Base-by-base conservation (phyloP, 192 early-diverging fungal genomes). In the Tieghemiomyces parasiticus region DNA sequence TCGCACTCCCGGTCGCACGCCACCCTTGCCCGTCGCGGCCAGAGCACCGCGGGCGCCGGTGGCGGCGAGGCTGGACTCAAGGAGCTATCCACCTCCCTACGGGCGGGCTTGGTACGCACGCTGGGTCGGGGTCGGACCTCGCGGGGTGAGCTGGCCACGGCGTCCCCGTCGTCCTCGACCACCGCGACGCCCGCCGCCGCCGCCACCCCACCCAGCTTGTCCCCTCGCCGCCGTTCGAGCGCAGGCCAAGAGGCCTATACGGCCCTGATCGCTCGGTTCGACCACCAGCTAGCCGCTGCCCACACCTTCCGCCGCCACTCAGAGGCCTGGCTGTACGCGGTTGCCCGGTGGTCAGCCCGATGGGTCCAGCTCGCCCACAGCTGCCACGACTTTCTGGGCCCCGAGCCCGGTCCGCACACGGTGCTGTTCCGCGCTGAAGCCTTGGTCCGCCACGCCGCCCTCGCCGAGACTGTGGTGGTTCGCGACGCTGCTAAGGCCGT, bases 1-100 rank as follows among this genome's bases (percentile, higher is more conserved):
- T 35, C 9, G 29, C 54, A 56, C 1, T 56, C 54, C 54, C 29
- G 34, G 54, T 56, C 54, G 24, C 54, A 56, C 31, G 2, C 54
- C 29, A 10, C 29, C 2, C 54, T 56, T 4, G 12, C 19, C 16
- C 16, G 16, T 13, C 1, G 3, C 54, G 2, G 28, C 31, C 30
- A 33, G 19, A 28, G 8, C 47, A 22, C 54, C 2, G 28, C 29
- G 16, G n/a, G n/a, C n/a, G n/a, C n/a, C n/a, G n/a, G n/a, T n/a
- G n/a, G n/a, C n/a, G n/a, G n/a, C n/a, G n/a, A n/a, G n/a, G n/a
- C n/a, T n/a, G 24, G 54, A 1, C 54, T 56, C 20, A 56, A 56
- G 32, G 54, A 56, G 34, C 29, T 56, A 20, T 56, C 54, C 16
- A 26, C 29, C 2, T 16, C 54, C 0, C 32, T 56, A 29, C 54